These are phyloP conservation scores for Aspergillus nidulans DNA, from an alignment of 495 filamentous ascomycete genomes.

Conservation along the genomic window DNA sequence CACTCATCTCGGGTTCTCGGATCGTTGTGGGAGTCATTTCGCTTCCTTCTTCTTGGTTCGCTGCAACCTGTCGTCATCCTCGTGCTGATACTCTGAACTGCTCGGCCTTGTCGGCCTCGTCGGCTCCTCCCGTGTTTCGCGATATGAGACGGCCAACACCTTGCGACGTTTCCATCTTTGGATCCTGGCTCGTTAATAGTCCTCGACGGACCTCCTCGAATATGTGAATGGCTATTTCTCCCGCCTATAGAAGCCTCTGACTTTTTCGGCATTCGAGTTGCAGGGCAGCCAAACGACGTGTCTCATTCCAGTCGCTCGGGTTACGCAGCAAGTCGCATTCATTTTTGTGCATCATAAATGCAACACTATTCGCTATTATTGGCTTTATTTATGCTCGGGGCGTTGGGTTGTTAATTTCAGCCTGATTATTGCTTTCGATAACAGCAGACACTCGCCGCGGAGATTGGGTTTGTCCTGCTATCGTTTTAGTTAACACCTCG, in stretches of 20 bases:
- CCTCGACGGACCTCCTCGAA: background rate
- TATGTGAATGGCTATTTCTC: background rate
- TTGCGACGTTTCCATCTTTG: background rate
- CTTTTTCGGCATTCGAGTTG: background rate
- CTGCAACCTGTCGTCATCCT: slow-evolving; percentile 11
- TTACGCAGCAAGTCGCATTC: slow-evolving; percentile 1
- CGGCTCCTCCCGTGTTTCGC: background rate
- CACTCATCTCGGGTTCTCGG: background rate
- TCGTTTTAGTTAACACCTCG: background rate
- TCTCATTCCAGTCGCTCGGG: background rate
- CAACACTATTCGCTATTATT: background rate
- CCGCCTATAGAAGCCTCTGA: background rate
- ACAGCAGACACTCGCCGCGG: too few species aligned
- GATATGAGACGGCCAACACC: background rate
- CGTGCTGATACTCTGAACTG: background rate
- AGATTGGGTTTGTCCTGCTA: background rate
- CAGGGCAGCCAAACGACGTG: slow-evolving; percentile 4
- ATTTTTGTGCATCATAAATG: background rate
- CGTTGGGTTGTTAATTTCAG: slow-evolving; percentile 5
- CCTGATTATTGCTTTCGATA: too few species aligned
- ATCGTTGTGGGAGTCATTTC: background rate
- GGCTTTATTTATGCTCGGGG: background rate
- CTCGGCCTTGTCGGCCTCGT: background rate
- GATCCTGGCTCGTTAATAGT: background rate
- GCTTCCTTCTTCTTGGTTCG: background rate